A percentile compares a stretch with the other conserved stretches of the same genome.
Conservation (phyloP, 805 yeast genomes). For the Wickerhamomyces hampshirensis region DNA sequence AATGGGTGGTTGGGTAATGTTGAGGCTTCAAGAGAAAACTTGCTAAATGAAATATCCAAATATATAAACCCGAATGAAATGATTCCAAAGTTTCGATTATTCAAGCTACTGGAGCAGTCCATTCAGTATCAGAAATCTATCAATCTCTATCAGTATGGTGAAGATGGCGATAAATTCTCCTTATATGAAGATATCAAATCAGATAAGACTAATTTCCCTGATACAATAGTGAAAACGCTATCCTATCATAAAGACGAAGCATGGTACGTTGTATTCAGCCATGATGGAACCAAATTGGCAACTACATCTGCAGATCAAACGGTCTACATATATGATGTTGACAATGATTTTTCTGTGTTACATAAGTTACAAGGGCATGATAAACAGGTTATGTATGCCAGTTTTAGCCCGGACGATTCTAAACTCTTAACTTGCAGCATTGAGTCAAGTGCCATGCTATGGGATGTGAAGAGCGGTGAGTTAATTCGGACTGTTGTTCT, state of each 20-base stretch:
- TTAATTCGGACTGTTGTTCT: conserved; percentile 18
- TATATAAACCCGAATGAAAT: conserved; percentile 47
- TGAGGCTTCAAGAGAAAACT: conserved; percentile 32
- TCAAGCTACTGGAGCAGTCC: conserved; percentile 48
- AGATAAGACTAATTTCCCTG: conserved; percentile 39
- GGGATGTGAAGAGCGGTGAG: conserved; percentile 49
- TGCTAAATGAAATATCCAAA: conserved; percentile 39
- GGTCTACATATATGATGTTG: conserved; percentile 61
- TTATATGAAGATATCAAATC: conserved; percentile 33
- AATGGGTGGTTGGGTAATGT: conserved; percentile 29
- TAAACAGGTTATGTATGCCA: conserved; percentile 56
- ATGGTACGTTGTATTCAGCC: conserved; percentile 78
- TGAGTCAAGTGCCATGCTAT: conserved; percentile 64
- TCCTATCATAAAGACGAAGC: conserved; percentile 65
- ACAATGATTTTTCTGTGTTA: conserved; percentile 36
- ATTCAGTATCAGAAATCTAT: conserved; percentile 38
- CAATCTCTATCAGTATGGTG: conserved; percentile 31
- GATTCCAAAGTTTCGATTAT: conserved; percentile 49
- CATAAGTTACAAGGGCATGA: conserved; percentile 39
- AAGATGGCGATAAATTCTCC: conserved; percentile 22
- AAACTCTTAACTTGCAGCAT: conserved; percentile 66
- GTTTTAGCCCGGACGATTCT: conserved; percentile 74
- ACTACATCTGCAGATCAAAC: conserved; percentile 68
- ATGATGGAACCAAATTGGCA: conserved; percentile 71
- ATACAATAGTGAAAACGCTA: conserved; percentile 40